Evolutionary conservation across 2,329 filamentous ascomycete species (phyloP).

Genomic region (Cordyceps cateniannulata): DNA sequence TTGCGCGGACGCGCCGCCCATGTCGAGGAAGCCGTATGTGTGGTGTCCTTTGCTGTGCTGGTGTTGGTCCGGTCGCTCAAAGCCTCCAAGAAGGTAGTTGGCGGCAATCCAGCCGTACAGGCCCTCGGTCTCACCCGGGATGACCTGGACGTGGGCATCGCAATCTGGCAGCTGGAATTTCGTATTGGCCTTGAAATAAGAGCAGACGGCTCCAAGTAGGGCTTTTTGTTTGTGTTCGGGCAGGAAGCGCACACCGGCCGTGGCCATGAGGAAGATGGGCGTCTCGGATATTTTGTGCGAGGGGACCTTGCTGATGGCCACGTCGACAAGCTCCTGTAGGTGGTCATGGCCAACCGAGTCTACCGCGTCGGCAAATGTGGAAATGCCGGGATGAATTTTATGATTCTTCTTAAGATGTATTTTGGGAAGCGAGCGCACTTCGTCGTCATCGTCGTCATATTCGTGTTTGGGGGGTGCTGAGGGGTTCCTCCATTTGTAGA

Average conservation of each 20-base stretch:
- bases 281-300: constrained; percentile 71
- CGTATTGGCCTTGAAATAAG: constrained; percentile 70
- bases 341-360: constrained; percentile 75
- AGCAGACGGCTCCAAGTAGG: constrained; percentile 72
- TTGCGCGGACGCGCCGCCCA: constrained; percentile 96
- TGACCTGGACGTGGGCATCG: constrained; percentile 82
- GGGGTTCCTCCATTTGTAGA: constrained; percentile 89
- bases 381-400: constrained; percentile 91
- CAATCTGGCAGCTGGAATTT: constrained; percentile 87
- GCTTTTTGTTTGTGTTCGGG: constrained; percentile 64
- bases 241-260: constrained; percentile 87
- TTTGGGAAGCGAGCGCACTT: constrained; percentile 63
- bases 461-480: constrained; percentile 49
- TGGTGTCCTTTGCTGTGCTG: constrained; percentile 81
- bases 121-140: constrained; percentile 90
- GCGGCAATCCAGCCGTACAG: constrained; percentile 96
- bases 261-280: constrained; percentile 90
- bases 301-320: constrained; percentile 75
- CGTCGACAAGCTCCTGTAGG: constrained; percentile 69
- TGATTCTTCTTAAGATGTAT: constrained; percentile 82
- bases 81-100: constrained; percentile 89
- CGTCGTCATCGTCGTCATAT: constrained; percentile 26
- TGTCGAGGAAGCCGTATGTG: constrained; percentile 96
- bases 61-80: constrained; percentile 69
- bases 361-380: constrained; percentile 75